Evolutionary conservation across 768 basidiomycete genomes (phyloP).

Genomic region (Bullera alba): DNA sequence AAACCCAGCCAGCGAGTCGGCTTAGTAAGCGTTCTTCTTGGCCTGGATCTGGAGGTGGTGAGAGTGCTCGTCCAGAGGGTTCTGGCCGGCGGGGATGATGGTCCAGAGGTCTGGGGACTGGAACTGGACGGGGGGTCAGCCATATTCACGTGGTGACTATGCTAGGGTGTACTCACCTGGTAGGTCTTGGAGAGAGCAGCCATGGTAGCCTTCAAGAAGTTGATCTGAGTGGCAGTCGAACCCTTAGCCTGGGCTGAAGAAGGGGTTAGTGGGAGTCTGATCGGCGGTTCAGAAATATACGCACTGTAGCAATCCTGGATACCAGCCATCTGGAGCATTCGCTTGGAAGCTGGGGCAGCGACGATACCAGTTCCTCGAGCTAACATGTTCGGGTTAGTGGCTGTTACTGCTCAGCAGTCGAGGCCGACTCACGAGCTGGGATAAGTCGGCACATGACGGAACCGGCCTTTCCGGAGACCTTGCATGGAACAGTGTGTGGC

Average conservation of each 20-base stretch:
- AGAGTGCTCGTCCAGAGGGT: constrained; percentile 81
- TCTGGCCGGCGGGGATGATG: constrained; percentile 60
- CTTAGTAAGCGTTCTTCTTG: constrained; percentile 55
- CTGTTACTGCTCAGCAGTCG: not conserved
- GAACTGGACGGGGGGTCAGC: constrained; percentile 54
- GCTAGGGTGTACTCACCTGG: constrained; percentile 20
- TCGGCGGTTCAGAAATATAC: not conserved
- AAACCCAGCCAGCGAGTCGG: no score
- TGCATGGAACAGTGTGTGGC: constrained; percentile 97
- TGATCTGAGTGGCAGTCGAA: constrained; percentile 74
- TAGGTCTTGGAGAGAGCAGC: constrained; percentile 95
- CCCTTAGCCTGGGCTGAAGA: constrained; percentile 77
- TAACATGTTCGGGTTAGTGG: constrained; percentile 1
- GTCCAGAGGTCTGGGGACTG: constrained; percentile 97
- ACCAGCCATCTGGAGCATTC: constrained; percentile 93
- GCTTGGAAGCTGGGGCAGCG: constrained; percentile 94
- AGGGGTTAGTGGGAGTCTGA: no score
- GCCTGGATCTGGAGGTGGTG: constrained; percentile 78
- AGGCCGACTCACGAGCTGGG: constrained; percentile 58
- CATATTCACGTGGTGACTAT: no score
- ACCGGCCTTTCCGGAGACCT: constrained; percentile 96
- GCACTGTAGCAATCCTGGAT: constrained; percentile 85
- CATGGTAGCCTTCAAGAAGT: constrained; percentile 90
- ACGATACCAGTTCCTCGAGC: constrained; percentile 98
- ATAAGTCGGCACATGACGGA: constrained; percentile 99